Conservation (phyloP, 176 grass and related monocot genomes). For the barley (Hordeum vulgare) region DNA sequence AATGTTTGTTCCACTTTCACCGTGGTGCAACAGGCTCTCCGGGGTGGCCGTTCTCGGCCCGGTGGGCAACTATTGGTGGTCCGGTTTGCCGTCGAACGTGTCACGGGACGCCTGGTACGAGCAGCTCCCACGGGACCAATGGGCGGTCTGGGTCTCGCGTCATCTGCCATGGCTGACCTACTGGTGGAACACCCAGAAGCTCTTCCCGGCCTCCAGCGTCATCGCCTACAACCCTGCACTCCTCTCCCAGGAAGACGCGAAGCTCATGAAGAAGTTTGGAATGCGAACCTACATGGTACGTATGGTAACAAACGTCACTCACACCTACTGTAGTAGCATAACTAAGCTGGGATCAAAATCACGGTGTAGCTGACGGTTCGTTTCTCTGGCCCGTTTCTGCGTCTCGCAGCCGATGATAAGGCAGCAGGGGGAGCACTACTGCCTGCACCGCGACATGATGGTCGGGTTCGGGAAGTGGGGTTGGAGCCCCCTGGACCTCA, state of each 20-base stretch:
- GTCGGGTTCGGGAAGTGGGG: constrained; percentile 68
- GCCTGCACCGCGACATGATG: constrained; percentile 73
- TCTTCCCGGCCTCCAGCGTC: constrained; percentile 61
- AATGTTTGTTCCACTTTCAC: neutral
- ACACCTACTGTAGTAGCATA: neutral
- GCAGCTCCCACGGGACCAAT: constrained; percentile 59
- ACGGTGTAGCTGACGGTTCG: neutral
- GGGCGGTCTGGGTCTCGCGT: constrained; percentile 56
- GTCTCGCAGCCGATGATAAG: constrained; percentile 38
- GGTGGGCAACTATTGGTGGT: constrained; percentile 75
- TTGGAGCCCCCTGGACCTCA: constrained; percentile 57
- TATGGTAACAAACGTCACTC: neutral
- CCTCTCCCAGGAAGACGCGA: constrained; percentile 41
- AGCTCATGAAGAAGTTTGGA: constrained; percentile 30
- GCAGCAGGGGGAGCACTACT: constrained; percentile 58
- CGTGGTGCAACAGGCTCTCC: constrained; percentile 37
- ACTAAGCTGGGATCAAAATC: neutral
- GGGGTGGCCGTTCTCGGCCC: constrained; percentile 57
- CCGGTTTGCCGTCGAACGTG: constrained; percentile 64
- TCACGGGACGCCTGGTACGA: constrained; percentile 47
- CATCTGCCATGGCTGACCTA: constrained; percentile 83
- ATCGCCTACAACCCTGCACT: constrained; percentile 35
- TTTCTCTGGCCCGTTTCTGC: neutral
- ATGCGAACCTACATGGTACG: constrained; percentile 36
- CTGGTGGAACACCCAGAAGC: constrained; percentile 83